phyloP scores from a whole-genome alignment of 2,329 filamentous ascomycete genomes.

The Aspergillus sojae region DNA sequence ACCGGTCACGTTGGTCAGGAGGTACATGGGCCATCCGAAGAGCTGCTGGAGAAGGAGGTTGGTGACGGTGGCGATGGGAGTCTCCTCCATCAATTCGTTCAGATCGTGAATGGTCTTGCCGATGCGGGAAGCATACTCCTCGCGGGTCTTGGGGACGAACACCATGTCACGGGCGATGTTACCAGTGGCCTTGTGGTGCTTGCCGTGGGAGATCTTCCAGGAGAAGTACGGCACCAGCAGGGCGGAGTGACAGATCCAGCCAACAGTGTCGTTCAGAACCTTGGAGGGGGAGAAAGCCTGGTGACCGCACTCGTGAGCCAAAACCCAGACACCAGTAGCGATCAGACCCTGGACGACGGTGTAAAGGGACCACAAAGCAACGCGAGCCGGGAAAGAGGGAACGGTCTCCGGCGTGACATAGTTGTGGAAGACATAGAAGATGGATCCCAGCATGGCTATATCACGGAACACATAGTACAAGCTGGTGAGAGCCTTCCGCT shows the following conservation, averaged over 20 bases:
- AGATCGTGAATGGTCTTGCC: slow-evolving; percentile 79
- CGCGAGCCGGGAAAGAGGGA: slow-evolving; percentile 68
- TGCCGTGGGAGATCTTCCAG: slow-evolving; percentile 98
- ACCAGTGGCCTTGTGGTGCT: slow-evolving; percentile 99
- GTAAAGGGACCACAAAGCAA: slow-evolving; percentile 66
- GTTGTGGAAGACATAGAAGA: slow-evolving; percentile 87
- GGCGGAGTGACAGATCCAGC: slow-evolving; percentile 86
- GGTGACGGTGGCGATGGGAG: slow-evolving; percentile 76
- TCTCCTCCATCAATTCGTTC: slow-evolving; percentile 89
- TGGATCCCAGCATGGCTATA: slow-evolving; percentile 68
- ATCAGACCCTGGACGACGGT: slow-evolving; percentile 89
- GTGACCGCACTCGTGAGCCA: slow-evolving; percentile 98
- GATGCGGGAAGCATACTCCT: slow-evolving; percentile 74
- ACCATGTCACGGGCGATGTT: slow-evolving; percentile 99
- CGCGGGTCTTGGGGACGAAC: slow-evolving; percentile 89
- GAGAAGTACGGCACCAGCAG: slow-evolving; percentile 97
- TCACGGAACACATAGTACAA: slow-evolving; percentile 86
- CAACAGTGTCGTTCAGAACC: slow-evolving; percentile 85
- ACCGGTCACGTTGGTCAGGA: slow-evolving; percentile 88
- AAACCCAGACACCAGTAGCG: slow-evolving; percentile 90
- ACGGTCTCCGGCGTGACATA: slow-evolving; percentile 84
- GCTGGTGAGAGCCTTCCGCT: slow-evolving; percentile 76
- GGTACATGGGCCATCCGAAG: slow-evolving; percentile 89
- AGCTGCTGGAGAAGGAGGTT: slow-evolving; percentile 84
- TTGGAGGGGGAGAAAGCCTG: slow-evolving; percentile 94